phyloP scores from a whole-genome alignment of 495 filamentous ascomycete species.

The Penicillium pulvis region DNA sequence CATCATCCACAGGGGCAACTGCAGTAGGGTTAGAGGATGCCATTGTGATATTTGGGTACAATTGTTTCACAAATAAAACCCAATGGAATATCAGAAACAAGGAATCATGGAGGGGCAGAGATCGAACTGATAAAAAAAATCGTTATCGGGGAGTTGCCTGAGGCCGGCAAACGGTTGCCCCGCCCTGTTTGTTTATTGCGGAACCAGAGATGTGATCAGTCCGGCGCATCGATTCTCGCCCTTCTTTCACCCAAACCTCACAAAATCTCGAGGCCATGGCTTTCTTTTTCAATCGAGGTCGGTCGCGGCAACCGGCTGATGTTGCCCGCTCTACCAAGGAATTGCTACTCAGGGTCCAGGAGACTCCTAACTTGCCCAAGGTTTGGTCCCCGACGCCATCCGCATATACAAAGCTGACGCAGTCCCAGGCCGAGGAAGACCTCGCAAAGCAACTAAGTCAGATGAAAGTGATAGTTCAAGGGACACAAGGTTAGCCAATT shows the following conservation, averaged over 20 bases:
- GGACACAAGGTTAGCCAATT: conserved; percentile 66
- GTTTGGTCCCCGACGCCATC: conserved; percentile 51
- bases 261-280: conserved; percentile 60
- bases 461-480: conserved; percentile 83
- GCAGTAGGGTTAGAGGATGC: conserved; percentile 26
- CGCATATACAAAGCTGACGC: conserved; percentile 12
- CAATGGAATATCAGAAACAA: conserved; percentile 6
- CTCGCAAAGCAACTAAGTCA: conserved; percentile 74
- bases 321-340: conserved; percentile 61
- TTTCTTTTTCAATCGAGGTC: conserved; percentile 83
- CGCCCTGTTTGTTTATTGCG: conserved; percentile 44
- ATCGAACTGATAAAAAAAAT: conserved; percentile 29
- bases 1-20: conserved; percentile 28
- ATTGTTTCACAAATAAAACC: background rate
- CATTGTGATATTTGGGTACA: conserved; percentile 25
- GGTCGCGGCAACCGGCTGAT: conserved; percentile 55
- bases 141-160: conserved; percentile 30
- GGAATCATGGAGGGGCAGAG: conserved; percentile 28
- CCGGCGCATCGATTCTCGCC: conserved; percentile 9
- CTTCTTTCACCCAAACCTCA: conserved; percentile 15
- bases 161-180: conserved; percentile 36
- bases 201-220: conserved; percentile 16
- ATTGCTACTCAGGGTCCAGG: conserved; percentile 50
- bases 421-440: conserved; percentile 66
- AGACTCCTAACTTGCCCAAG: conserved; percentile 44